Conservation (phyloP, 768 basidiomycete genomes). For the Udeniomyces megalosporus region DNA sequence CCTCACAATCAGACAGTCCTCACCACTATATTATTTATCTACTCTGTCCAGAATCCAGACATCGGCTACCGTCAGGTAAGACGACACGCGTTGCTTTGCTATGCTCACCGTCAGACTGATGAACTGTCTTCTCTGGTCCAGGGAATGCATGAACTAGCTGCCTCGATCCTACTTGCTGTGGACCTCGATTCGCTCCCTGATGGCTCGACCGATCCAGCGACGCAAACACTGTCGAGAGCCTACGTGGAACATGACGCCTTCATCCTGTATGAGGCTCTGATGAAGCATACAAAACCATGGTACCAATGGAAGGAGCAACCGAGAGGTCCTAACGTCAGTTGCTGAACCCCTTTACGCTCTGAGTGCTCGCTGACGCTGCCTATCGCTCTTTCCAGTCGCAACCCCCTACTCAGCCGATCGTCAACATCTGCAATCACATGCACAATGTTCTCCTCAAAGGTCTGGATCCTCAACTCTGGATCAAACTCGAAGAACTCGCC, state of each 20-base stretch:
- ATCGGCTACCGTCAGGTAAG: conserved; percentile 72
- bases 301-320: conserved; percentile 31
- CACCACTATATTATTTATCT: conserved; percentile 75
- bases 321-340: background rate
- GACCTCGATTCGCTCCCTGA: conserved; percentile 57
- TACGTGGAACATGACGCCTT: conserved; percentile 55
- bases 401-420: conserved; percentile 45
- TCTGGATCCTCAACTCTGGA: conserved; percentile 65
- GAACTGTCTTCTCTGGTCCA: background rate
- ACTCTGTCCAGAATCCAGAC: conserved; percentile 56
- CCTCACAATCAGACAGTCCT: conserved; percentile 57
- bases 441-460: conserved; percentile 55
- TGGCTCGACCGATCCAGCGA: conserved; percentile 17
- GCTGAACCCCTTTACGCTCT: no score
- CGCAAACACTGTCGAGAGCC: conserved; percentile 22
- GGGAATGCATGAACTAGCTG: conserved; percentile 95
- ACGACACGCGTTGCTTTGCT: background rate
- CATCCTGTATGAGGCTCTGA: conserved; percentile 61
- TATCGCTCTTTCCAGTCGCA: background rate
- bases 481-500: conserved; percentile 55
- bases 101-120: no score
- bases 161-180: conserved; percentile 64
- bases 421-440: conserved; percentile 61
- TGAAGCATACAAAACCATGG: conserved; percentile 67
- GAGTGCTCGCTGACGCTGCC: no score